These are phyloP conservation scores for Furculomyces boomerangus DNA, from an alignment of 371 early-diverging fungal genomes.

Conservation along the genomic window DNA sequence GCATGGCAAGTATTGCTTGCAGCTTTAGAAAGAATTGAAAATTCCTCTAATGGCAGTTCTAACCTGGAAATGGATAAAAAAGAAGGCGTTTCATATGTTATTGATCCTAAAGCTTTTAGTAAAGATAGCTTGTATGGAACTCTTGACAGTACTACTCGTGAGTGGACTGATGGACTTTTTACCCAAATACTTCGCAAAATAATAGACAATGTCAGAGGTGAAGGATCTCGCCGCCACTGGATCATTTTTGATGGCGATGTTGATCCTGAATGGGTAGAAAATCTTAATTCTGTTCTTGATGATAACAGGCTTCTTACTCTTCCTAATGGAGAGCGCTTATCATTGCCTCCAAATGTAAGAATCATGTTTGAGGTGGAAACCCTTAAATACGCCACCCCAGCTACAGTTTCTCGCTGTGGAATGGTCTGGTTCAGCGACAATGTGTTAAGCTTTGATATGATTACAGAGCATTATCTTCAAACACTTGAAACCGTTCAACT, in stretches of 20 bases:
- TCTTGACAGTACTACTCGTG: constrained; percentile 91
- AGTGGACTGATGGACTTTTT: constrained; percentile 98
- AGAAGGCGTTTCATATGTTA: constrained; percentile 81
- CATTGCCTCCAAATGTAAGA: constrained; percentile 85
- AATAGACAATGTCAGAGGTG: constrained; percentile 93
- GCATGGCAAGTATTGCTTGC: constrained; percentile 84
- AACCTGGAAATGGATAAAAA: constrained; percentile 10
- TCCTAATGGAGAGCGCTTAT: constrained; percentile 97
- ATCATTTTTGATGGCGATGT: constrained; percentile 99
- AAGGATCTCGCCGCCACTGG: constrained; percentile 87
- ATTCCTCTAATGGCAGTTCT: constrained; percentile 7
- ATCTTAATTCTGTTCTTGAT: constrained; percentile 94
- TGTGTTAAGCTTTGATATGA: constrained; percentile 67
- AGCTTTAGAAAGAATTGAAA: constrained; percentile 74
- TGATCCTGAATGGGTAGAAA: constrained; percentile 99
- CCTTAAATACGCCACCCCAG: constrained; percentile 89
- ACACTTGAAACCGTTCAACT: constrained; percentile 51
- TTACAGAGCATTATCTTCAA: constrained; percentile 65
- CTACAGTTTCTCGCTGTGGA: constrained; percentile 97
- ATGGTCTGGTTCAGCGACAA: constrained; percentile 98
- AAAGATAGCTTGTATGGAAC: constrained; percentile 94
- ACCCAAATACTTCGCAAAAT: constrained; percentile 93
- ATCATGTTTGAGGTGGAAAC: constrained; percentile 99
- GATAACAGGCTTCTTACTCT: constrained; percentile 93
- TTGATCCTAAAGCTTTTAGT: constrained; percentile 95